phyloP scores from a whole-genome alignment of 306 rosid species.

The Cicer yamashitae region DNA sequence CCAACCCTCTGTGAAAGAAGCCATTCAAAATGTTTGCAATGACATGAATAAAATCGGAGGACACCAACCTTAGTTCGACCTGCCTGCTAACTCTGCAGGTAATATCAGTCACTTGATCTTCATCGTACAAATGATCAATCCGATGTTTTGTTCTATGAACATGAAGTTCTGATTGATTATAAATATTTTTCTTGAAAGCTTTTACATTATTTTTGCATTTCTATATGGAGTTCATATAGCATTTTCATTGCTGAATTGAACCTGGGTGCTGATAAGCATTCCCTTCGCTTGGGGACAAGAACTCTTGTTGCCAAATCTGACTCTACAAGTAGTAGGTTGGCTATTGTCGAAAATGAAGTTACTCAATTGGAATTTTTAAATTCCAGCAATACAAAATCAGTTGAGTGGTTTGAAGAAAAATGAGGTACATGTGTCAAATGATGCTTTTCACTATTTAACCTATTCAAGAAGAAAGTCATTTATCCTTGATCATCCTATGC shows the following conservation, averaged over 20 bases:
- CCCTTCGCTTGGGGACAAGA: constrained; percentile 39
- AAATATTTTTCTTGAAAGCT: constrained; percentile 32
- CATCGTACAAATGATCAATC: constrained; percentile 23
- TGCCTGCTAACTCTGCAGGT: constrained; percentile 47
- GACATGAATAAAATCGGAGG: constrained; percentile 41
- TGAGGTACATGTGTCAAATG: constrained; percentile 36
- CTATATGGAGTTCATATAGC: constrained; percentile 35
- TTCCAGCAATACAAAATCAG: constrained; percentile 39
- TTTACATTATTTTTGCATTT: constrained; percentile 36
- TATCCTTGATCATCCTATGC: background rate
- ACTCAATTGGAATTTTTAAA: constrained; percentile 46
- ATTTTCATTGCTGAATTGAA: constrained; percentile 54
- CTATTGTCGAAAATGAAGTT: constrained; percentile 45
- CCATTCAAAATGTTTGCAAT: constrained; percentile 41
- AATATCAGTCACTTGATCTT: background rate
- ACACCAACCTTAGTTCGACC: constrained; percentile 44
- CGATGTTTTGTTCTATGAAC: constrained; percentile 28
- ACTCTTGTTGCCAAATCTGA: constrained; percentile 46
- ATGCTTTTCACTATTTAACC: constrained; percentile 44
- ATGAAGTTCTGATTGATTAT: constrained; percentile 23
- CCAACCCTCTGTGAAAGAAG: constrained; percentile 36
- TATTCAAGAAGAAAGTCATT: too few species aligned
- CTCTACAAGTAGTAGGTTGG: constrained; percentile 53
- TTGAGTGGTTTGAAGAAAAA: constrained; percentile 44
- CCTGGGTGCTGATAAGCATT: constrained; percentile 48